Evolutionary conservation across 371 early-diverging fungal species (phyloP), one percentile per base, ranked within the genome.

Genomic region (Apophysomyces elegans): DNA sequence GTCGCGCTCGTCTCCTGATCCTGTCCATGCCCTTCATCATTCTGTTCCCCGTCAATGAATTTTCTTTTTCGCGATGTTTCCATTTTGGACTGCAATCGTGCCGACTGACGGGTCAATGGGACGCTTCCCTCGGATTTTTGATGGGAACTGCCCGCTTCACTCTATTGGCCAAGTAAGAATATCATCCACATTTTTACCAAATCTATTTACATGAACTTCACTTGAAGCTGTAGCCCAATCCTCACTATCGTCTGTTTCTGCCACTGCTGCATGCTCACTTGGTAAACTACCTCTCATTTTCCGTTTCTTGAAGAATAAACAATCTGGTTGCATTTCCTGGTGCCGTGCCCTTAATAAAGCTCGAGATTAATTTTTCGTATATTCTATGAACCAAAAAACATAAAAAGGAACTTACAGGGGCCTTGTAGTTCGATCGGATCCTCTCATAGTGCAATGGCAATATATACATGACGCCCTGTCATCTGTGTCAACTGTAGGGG

Each of bases 391-490:
- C n/a, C 7, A 43, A 8, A 32, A 36, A 2, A 13, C 18, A 57
- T 32, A 26, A 8, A n/a, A 8, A 41, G 13, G 13, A 13, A n/a
- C 63, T 68, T 72, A 72, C 78, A 68, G 26, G 36, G 67, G 7
- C 38, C 72, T 43, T 18, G 58, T 45, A n/a, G 45, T 59, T 5
- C 37, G 16, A 26, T 59, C 59, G 38, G 70, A 69, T 9, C 58
- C 59, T 5, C 39, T 54, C 0, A 73, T 47, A 5, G 44, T 62
- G 2, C 32, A 12, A 39, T 58, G 65, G 26, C 79, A 78, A 68
- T 73, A 76, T 2, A 70, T 65, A 46, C 79, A 78, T 39, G 54
- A 66, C 14, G 73, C 65, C 21, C 64, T 63, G 36, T 63, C 56
- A 7, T 56, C 18, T 7, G 58, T 13, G 5, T 65, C 62, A 1